Base-by-base conservation (phyloP, 164 flowering plant species). In the Piper longum region DNA sequence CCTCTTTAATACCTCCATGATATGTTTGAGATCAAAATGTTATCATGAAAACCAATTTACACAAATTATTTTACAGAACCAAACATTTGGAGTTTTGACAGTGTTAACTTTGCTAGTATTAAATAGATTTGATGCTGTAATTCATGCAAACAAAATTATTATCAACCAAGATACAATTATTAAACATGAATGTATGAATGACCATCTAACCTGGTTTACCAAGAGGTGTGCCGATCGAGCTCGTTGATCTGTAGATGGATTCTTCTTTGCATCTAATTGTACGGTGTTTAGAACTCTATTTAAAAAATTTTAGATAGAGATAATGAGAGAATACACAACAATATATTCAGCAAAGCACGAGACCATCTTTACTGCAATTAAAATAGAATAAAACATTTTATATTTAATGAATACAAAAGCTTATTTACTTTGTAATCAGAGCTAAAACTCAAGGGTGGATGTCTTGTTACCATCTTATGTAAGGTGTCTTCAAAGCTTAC, bases 221-320 rank as follows among this genome's bases (percentile, higher is more conserved):
- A 95, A 72, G 56, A 82, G 79, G 75, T 78, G 79, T 2, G 97
- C 99, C 63, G 64, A 75, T 19, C 63, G 18, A 58, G 81, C 91
- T 75, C 80, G 67, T 67, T 85, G 85, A 69, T 79, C 66, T 56
- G 66, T 74, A 26, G 72, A 76, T 45, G 95, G 89, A 80, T 91
- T 95, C 59, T 83, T 78, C 65, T 76, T 72, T 62, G 97, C 92
- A 81, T 91, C 99, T 5, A 59, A 73, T 71, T 59, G 78, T 91
- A 95, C 91, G 62, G 91, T 95, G 26, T 88, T 96, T 72, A 83
- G 85, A 66, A 91, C 99, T 77, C 97, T 93, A 78, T 56, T 70
- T 52, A 54, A n/a, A 19, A 60, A 69, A 51, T 7, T 58, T 36
- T 16, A 61, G 40, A 64, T 16, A 62, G 12, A 56, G 17, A 48